phyloP scores from a whole-genome alignment of 2,329 filamentous ascomycete genomes.

The Curvularia sp. region DNA sequence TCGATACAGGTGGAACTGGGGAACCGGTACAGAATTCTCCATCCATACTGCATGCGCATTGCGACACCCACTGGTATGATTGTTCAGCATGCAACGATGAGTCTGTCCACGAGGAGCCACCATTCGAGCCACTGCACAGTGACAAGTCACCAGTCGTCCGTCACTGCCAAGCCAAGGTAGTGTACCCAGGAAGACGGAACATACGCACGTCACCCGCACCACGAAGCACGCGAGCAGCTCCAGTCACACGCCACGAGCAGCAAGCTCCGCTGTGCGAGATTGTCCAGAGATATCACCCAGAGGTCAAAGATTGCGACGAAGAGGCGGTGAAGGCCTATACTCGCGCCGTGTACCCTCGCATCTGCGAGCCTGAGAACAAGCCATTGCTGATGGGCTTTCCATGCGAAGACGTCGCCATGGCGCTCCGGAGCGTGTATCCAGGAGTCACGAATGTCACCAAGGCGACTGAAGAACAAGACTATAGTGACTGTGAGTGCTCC shows the following conservation, averaged over 20 bases:
- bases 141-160: neutral
- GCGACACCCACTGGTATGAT: neutral
- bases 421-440: conserved; percentile 1
- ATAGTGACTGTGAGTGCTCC: neutral
- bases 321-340: neutral
- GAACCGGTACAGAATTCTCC: neutral
- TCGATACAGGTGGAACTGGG: neutral
- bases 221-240: neutral
- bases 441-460: neutral
- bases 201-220: neutral
- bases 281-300: conserved; percentile 11
- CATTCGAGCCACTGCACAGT: neutral
- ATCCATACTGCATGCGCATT: neutral
- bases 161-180: conserved; percentile 16
- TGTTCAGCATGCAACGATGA: too few relatives aligned
- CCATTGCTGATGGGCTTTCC: conserved; percentile 7
- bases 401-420: conserved; percentile 8
- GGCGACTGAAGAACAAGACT: neutral
- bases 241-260: neutral
- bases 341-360: conserved; percentile 3
- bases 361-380: conserved; percentile 10
- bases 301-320: conserved; percentile 9
- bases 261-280: conserved; percentile 9
- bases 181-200: conserved; percentile 7
- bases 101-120: neutral